A percentile compares a stretch with the other conserved stretches of the same genome.
Evolutionary conservation across 257 asterid species (phyloP).

Genomic region (Solanum infundibuliforme): DNA sequence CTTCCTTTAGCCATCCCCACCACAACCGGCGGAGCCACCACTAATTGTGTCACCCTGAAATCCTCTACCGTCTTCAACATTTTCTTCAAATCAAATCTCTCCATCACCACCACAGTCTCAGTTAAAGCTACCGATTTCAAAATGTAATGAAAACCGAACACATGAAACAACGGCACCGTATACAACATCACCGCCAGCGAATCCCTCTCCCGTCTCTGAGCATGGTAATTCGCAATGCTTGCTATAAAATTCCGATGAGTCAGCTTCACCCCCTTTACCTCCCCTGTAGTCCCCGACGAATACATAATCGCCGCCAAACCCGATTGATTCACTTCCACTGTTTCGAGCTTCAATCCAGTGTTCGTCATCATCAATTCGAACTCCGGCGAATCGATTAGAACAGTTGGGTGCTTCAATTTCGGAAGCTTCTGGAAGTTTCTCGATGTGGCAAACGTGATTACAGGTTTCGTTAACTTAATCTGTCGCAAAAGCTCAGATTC

Average conservation of each 20-base stretch:
- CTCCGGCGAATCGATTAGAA: conserved; percentile 32
- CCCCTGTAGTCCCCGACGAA: conserved; percentile 67
- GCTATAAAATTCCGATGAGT: conserved; percentile 48
- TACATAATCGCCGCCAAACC: conserved; percentile 50
- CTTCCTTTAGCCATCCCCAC: conserved; percentile 38
- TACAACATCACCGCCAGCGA: conserved; percentile 22
- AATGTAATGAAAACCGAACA: conserved; percentile 26
- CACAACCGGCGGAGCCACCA: conserved; percentile 45
- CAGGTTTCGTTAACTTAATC: conserved; percentile 21
- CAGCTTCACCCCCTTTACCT: conserved; percentile 39
- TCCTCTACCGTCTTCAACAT: conserved; percentile 42
- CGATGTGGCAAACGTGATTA: conserved; percentile 35
- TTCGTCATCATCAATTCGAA: conserved; percentile 25
- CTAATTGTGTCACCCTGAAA: conserved; percentile 29
- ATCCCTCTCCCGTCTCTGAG: conserved; percentile 4
- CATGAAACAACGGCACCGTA: conserved; percentile 40
- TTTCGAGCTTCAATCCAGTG: background rate
- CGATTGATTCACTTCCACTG: conserved; percentile 22
- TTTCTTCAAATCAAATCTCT: conserved; percentile 30
- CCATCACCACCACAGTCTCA: conserved; percentile 45
- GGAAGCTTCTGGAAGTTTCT: conserved; percentile 18
- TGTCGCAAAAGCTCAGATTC: conserved; percentile 22
- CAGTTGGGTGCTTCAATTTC: conserved; percentile 2
- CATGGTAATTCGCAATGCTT: conserved; percentile 2
- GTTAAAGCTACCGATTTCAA: conserved; percentile 36